These are phyloP conservation scores for Pseudonitzschia delicatissima DNA, from an alignment of 108 stramenopile species.

Conservation along the genomic window DNA sequence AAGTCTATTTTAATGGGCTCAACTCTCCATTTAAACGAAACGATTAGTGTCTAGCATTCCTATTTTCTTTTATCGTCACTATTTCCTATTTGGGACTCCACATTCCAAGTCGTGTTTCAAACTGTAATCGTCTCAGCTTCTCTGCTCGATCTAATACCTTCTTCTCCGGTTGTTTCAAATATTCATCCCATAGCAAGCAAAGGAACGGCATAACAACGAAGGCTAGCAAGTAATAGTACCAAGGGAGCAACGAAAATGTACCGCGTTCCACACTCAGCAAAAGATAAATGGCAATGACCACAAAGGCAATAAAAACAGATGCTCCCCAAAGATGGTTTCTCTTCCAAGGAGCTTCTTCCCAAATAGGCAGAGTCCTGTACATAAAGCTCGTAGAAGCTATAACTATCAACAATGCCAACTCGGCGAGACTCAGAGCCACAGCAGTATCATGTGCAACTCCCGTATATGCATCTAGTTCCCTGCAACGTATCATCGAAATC, in stretches of 20 bases:
- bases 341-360: constrained; percentile 57
- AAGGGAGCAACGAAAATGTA: constrained; percentile 44
- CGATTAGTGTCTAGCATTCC: no score
- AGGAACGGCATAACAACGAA: constrained; percentile 53
- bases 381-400: constrained; percentile 64
- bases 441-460: constrained; percentile 55
- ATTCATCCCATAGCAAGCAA: constrained; percentile 57
- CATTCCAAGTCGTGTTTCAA: constrained; percentile 67
- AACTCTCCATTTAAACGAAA: no score
- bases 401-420: constrained; percentile 54
- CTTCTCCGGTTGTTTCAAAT: constrained; percentile 53
- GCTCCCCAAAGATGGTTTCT: constrained; percentile 59
- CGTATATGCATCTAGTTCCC: constrained; percentile 50
- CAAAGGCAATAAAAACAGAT: constrained; percentile 26
- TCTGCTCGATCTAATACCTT: constrained; percentile 60
- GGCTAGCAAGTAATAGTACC: constrained; percentile 64
- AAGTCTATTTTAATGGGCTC: no score
- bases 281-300: constrained; percentile 44
- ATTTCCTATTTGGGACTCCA: constrained; percentile 42
- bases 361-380: constrained; percentile 52
- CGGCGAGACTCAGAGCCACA: constrained; percentile 50
- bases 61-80: no score
- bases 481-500: constrained; percentile 60
- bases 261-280: constrained; percentile 36
- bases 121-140: constrained; percentile 80